These are phyloP conservation scores for Globisporangium canariense DNA, from an alignment of 352 stramenopile genomes.

Conservation along the genomic window DNA sequence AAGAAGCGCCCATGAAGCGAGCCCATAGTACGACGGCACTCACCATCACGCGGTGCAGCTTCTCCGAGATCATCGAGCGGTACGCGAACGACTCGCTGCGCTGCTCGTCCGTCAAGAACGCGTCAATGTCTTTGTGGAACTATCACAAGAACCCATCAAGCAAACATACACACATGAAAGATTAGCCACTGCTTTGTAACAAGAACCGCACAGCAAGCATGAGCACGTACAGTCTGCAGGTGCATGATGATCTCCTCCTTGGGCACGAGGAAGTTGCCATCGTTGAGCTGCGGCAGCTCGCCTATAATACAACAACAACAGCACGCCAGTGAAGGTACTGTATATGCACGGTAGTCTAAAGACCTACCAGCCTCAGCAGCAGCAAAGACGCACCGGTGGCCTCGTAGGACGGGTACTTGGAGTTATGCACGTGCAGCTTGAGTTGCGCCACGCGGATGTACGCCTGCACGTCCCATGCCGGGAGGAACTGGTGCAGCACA, in stretches of 20 bases:
- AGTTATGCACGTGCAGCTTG: conserved; percentile 82
- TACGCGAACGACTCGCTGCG: conserved; percentile 84
- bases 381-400: conserved; percentile 45
- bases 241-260: conserved; percentile 86
- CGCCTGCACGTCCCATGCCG: conserved; percentile 80
- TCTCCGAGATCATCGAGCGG: conserved; percentile 77
- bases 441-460: conserved; percentile 80
- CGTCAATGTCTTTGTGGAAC: conserved; percentile 84
- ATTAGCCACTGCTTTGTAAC: neutral
- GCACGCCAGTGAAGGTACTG: neutral
- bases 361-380: neutral
- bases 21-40: neutral
- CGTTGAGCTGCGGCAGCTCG: conserved; percentile 78
- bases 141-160: conserved; percentile 13
- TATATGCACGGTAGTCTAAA: neutral
- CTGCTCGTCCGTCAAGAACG: conserved; percentile 58
- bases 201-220: neutral
- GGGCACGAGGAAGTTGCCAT: conserved; percentile 84
- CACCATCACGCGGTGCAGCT: conserved; percentile 76
- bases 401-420: conserved; percentile 76
- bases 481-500: conserved; percentile 82
- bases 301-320: conserved; percentile 23
- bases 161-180: neutral
- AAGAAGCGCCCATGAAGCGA: neutral
- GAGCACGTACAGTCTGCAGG: conserved; percentile 60